A percentile compares a stretch with the other conserved stretches of the same genome.
phyloP scores from a whole-genome alignment of 2,329 filamentous ascomycete genomes.

The Grosmannia penicillata region DNA sequence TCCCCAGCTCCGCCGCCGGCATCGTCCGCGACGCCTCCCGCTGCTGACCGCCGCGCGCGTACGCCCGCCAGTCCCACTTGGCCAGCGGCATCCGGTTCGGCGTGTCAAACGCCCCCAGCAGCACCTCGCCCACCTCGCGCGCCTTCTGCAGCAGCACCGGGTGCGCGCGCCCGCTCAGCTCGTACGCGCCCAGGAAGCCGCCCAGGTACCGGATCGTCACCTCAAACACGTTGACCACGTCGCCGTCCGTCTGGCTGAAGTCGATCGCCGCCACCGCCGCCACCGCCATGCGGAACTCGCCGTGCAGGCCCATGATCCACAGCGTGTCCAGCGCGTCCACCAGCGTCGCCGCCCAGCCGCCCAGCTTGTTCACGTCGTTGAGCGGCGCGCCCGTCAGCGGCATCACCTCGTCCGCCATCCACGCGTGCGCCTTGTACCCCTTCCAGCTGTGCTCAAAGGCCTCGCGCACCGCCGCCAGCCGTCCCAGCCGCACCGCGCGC shows the following conservation, averaged over 20 bases:
- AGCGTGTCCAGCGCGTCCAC: conserved; percentile 57
- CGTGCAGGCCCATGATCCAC: conserved; percentile 54
- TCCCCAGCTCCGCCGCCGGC: conserved; percentile 38
- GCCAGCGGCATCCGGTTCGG: conserved; percentile 50
- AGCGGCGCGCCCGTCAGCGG: conserved; percentile 36
- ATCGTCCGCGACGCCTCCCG: conserved; percentile 22
- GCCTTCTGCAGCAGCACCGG: conserved; percentile 45
- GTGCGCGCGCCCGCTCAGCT: conserved; percentile 40
- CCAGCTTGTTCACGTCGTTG: conserved; percentile 35
- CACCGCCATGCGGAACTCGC: conserved; percentile 51
- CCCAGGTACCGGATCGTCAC: conserved; percentile 59
- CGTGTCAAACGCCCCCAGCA: conserved; percentile 54
- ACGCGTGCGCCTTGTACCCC: conserved; percentile 47
- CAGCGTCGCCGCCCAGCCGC: conserved; percentile 52
- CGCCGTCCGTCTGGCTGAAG: conserved; percentile 36
- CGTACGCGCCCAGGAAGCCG: conserved; percentile 54
- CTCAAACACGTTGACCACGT: conserved; percentile 52
- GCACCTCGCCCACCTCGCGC: conserved; percentile 45
- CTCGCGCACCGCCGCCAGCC: conserved; percentile 29
- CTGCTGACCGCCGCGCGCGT: conserved; percentile 24
- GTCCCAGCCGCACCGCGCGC: conserved; percentile 20
- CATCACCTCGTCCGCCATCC: conserved; percentile 47
- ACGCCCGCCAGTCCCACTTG: conserved; percentile 41
- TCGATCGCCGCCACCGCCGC: conserved; percentile 42
- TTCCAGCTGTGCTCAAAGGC: conserved; percentile 41